Percentiles rank a stretch among this genome's conserved stretches.
These are phyloP conservation scores for Solanum etuberosum DNA, from an alignment of 257 asterid genomes.

Conservation along the genomic window DNA sequence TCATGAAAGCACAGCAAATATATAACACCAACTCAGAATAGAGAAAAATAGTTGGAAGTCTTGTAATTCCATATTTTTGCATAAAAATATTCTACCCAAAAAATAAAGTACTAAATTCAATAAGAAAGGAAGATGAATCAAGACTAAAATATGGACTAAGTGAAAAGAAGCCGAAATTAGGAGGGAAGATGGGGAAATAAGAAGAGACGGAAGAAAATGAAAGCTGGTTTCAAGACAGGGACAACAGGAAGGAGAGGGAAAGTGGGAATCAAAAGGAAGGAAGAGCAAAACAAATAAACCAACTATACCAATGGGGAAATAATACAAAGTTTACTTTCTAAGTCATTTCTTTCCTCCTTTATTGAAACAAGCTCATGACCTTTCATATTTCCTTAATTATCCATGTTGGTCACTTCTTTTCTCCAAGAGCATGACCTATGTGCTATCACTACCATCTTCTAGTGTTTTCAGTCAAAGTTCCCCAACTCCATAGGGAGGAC, in stretches of 20 bases:
- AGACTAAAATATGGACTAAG: background rate
- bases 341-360: background rate
- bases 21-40: background rate
- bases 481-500: background rate
- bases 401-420: background rate
- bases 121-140: background rate
- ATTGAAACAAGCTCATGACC: background rate
- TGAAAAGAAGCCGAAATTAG: background rate
- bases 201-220: background rate
- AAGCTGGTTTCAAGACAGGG: background rate
- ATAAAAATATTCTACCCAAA: background rate
- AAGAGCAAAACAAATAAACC: background rate
- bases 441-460: background rate
- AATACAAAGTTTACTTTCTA: background rate
- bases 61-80: background rate
- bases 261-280: background rate
- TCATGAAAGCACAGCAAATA: background rate
- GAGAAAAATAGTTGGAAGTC: background rate
- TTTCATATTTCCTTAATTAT: background rate
- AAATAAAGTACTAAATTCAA: background rate
- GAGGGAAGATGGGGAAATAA: background rate
- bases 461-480: background rate
- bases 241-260: background rate
- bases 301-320: background rate
- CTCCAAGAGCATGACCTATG: background rate